phyloP scores from a whole-genome alignment of 192 early-diverging fungal species.

The Lobulomyces angularis region DNA sequence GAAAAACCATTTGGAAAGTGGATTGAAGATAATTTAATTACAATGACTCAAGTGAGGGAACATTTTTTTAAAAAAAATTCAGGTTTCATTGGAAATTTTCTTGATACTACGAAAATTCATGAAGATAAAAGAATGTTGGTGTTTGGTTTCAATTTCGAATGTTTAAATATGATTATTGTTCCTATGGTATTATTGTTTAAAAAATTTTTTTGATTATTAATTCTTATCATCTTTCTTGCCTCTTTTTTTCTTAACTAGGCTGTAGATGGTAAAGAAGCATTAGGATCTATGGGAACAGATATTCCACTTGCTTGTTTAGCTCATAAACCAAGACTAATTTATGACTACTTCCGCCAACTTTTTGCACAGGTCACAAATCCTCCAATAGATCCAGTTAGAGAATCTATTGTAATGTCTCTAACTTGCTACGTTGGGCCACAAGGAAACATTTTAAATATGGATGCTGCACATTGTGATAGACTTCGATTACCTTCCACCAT shows the following conservation, averaged over 20 bases:
- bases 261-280: constrained; percentile 80
- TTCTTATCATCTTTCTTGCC: constrained; percentile 8
- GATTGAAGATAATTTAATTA: constrained; percentile 73
- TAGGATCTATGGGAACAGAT: constrained; percentile 98
- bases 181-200: constrained; percentile 67
- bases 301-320: constrained; percentile 87
- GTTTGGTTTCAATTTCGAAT: constrained; percentile 89
- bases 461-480: constrained; percentile 62
- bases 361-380: constrained; percentile 99
- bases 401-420: constrained; percentile 95
- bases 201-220: background rate
- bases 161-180: constrained; percentile 71
- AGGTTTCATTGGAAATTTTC: constrained; percentile 11
- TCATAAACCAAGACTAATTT: constrained; percentile 71
- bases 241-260: constrained; percentile 13
- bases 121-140: constrained; percentile 58
- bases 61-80: constrained; percentile 30
- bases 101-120: constrained; percentile 55
- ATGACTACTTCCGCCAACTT: constrained; percentile 94
- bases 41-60: constrained; percentile 43
- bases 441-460: constrained; percentile 84
- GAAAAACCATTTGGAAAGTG: constrained; percentile 69
- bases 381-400: constrained; percentile 97
- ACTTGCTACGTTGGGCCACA: constrained; percentile 88
- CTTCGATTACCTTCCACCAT: constrained; percentile 77